Conservation (phyloP, 345 rosid genomes). For the Cardamine resedifolia region DNA sequence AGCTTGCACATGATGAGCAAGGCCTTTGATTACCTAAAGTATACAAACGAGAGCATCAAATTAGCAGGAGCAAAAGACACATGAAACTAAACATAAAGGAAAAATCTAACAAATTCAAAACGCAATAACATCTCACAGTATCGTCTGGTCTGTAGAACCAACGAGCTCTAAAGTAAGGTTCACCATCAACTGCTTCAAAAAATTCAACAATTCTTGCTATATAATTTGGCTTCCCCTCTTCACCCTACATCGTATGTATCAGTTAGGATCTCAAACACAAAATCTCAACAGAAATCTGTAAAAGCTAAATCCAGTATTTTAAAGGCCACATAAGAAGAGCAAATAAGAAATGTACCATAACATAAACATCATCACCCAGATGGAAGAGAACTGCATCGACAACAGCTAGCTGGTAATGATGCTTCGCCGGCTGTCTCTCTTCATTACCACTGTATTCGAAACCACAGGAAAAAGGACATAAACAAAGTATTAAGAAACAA, state of each 20-base stretch:
- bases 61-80: background rate
- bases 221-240: conserved; percentile 36
- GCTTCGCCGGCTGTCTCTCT: conserved; percentile 20
- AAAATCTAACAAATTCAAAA: background rate
- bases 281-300: background rate
- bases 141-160: conserved; percentile 49
- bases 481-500: background rate
- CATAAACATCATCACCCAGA: conserved; percentile 39
- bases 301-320: background rate
- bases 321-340: too few species aligned
- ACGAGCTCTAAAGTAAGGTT: conserved; percentile 32
- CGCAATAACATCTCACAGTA: conserved; percentile 37
- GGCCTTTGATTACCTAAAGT: conserved; percentile 37
- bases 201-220: conserved; percentile 45
- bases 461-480: background rate
- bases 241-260: background rate
- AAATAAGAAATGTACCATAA: conserved; percentile 13
- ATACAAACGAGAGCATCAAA: background rate
- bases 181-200: conserved; percentile 33
- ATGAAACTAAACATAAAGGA: background rate
- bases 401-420: conserved; percentile 30
- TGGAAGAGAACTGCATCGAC: conserved; percentile 32
- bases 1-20: conserved; percentile 14
- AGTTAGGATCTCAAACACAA: background rate
- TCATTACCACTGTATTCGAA: background rate